These are phyloP conservation scores for Vigna radiata DNA, from an alignment of 306 rosid species.

Conservation along the genomic window DNA sequence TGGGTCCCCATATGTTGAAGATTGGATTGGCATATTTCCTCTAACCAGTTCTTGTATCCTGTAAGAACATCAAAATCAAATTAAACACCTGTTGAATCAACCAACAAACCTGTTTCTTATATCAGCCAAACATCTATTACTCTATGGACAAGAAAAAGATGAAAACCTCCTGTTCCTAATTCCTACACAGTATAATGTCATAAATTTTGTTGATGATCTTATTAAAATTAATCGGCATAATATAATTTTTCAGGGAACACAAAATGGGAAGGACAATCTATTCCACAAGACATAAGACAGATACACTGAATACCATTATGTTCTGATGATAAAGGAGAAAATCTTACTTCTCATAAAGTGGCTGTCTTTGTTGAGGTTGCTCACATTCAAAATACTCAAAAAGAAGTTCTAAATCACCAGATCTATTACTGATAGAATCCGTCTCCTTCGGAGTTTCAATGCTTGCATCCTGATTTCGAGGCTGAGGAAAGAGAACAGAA, in stretches of 20 bases:
- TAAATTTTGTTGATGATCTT: not conserved
- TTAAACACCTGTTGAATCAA: not conserved
- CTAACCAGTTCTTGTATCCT: slow-evolving; percentile 74
- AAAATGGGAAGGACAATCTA: slow-evolving; percentile 8
- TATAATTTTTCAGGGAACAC: not conserved
- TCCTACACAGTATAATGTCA: slow-evolving; percentile 14
- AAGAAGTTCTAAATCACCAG: slow-evolving; percentile 67
- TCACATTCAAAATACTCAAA: slow-evolving; percentile 87
- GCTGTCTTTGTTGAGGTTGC: slow-evolving; percentile 80
- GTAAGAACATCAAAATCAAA: slow-evolving; percentile 48
- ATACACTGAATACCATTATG: not conserved
- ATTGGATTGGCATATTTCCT: slow-evolving; percentile 54
- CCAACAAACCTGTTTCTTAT: not conserved
- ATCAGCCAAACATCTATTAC: slow-evolving; percentile 6
- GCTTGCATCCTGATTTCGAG: slow-evolving; percentile 43
- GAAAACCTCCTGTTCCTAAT: not conserved
- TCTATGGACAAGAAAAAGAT: not conserved
- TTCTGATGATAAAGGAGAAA: slow-evolving; percentile 37
- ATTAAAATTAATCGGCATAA: slow-evolving; percentile 17
- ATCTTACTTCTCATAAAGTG: slow-evolving; percentile 75
- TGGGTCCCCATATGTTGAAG: slow-evolving; percentile 67
- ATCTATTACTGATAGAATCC: slow-evolving; percentile 7
- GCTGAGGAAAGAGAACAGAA: slow-evolving; percentile 57
- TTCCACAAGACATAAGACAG: not conserved
- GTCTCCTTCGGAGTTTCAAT: slow-evolving; percentile 32